These are phyloP conservation scores for Pestalotiopsis sp. DNA, from an alignment of 2,329 filamentous ascomycete genomes.

Conservation along the genomic window DNA sequence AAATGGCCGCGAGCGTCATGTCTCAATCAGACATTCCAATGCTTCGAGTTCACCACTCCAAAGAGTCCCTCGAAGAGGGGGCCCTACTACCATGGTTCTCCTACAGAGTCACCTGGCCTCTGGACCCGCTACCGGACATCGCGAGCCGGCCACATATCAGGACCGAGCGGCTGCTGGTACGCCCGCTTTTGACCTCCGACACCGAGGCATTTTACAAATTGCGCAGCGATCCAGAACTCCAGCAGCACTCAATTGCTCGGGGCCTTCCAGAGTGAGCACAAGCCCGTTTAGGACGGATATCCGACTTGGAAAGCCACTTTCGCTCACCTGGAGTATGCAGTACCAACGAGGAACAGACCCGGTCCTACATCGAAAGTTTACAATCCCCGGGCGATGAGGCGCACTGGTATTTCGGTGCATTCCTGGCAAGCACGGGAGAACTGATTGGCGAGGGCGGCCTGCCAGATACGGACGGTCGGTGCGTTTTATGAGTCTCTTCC, in stretches of 20 bases:
- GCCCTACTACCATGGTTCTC: no score
- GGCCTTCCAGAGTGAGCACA: conserved; percentile 10
- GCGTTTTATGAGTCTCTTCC: no score
- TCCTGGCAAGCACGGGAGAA: conserved; percentile 24
- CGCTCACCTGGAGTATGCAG: no score
- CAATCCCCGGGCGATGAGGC: conserved; percentile 12
- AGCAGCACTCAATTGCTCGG: conserved; percentile 11
- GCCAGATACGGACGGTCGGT: conserved; percentile 2
- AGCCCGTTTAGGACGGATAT: no score
- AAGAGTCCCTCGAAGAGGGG: no score
- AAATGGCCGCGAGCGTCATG: no score
- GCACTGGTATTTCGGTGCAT: conserved; percentile 25
- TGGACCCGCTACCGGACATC: conserved; percentile 7
- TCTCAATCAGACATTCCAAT: no score
- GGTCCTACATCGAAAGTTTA: conserved; percentile 4
- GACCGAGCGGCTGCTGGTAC: conserved; percentile 15
- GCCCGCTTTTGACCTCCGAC: conserved; percentile 14
- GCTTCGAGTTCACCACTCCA: no score
- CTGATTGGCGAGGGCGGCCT: conserved; percentile 30
- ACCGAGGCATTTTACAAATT: conserved; percentile 18
- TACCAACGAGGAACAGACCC: conserved; percentile 13
- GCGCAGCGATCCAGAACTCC: conserved; percentile 10
- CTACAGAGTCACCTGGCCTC: no score
- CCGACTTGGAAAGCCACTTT: no score
- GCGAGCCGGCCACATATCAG: conserved; percentile 2